Evolutionary conservation across 106 monocot species (phyloP), one percentile per base, ranked within the genome.

Genomic region (Dioscorea zingiberensis): DNA sequence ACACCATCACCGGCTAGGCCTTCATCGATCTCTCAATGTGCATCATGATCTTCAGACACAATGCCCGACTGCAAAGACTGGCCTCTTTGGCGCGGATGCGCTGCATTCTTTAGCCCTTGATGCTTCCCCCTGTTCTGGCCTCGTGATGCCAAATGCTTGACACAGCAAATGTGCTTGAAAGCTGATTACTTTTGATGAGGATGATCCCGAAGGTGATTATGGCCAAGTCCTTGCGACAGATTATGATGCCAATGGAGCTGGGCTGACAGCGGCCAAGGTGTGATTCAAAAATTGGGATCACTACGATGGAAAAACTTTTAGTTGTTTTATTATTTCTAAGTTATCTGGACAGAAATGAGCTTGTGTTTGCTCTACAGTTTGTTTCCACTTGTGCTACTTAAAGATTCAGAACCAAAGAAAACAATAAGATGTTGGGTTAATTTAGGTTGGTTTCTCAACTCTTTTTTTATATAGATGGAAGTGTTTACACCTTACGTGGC

Each of bases 41-140:
- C 89, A 94, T 73, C 63, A 66, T 10, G 62, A 77, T 25, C 58
- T 69, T 15, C 66, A 54, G 6, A 27, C 47, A 0, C 24, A 57
- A 0, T 94, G 93, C 71, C 73, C 81, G 24, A 89, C 93, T 3
- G 93, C 87, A 9, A 90, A 90, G 80, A 90, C 90, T 0, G 94
- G 90, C 9, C 38, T 87, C 0, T 85, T 87, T 61, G 94, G 94
- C 14, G 90, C n/a, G n/a, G n/a, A n/a, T n/a, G 94, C 1, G 86
- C 74, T 3, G 84, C 79, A 3, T 85, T 90, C 28, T n/a, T 32
- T 94, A 19, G 65, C 77, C 25, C 94, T 94, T 0, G 81, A 90
- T 60, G 84, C 90, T 0, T 28, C n/a, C n/a, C 64, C 14, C 77
- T 94, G 51, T 83, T 94, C 71, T 94, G 90, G 87, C n/a, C 68